Conservation (phyloP, 2,329 filamentous ascomycete genomes). For the Didymella lethalis region DNA sequence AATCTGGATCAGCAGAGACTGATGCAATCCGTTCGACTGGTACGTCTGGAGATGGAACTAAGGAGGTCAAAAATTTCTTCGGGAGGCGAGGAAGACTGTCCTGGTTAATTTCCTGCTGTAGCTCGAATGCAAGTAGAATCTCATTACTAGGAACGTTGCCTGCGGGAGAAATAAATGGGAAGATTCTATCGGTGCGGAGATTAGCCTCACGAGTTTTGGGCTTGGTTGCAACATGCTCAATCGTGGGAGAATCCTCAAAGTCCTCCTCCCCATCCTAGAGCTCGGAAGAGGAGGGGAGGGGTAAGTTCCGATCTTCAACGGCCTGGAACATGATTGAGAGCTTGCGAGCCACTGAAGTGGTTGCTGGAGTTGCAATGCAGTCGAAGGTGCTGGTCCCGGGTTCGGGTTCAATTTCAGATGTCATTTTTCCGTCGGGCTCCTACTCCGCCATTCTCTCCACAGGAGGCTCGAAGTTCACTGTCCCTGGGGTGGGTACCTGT, state of each 20-base stretch:
- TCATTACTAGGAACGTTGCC: not conserved
- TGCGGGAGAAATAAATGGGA: not conserved
- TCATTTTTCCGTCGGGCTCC: not conserved
- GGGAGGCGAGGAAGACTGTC: not conserved
- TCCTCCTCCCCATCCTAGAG: slow-evolving; percentile 14
- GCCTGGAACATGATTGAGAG: not conserved
- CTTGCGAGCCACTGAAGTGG: not conserved
- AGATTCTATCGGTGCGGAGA: not conserved
- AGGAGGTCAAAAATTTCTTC: not conserved
- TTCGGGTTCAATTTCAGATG: not conserved
- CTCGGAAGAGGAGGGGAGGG: slow-evolving; percentile 12
- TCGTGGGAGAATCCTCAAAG: not conserved
- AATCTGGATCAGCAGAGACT: not conserved
- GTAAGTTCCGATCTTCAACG: slow-evolving; percentile 12
- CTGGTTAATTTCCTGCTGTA: not conserved
- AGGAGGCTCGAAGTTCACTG: not conserved
- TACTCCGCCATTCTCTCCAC: slow-evolving; percentile 2
- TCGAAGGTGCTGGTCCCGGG: not conserved
- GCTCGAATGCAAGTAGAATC: not conserved
- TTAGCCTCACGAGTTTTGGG: not conserved
- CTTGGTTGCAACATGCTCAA: slow-evolving; percentile 5
- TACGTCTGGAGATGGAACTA: not conserved
- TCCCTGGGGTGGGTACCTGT: not conserved
- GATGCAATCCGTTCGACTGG: not conserved
- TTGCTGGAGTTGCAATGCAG: not conserved